phyloP scores from a whole-genome alignment of 2,329 filamentous ascomycete species.

The Dendryphion nanum region DNA sequence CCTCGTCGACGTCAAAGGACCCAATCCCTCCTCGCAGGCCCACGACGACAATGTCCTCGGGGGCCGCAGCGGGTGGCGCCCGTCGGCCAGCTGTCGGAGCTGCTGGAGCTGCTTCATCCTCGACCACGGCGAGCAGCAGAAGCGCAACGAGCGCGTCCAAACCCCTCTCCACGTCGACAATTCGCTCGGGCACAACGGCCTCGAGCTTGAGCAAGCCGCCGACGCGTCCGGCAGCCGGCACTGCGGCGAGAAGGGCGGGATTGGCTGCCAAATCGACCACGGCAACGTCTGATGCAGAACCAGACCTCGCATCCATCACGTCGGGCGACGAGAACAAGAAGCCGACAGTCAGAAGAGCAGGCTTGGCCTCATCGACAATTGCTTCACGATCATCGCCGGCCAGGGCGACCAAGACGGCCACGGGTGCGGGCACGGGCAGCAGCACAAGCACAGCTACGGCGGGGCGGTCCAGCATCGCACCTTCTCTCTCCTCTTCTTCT shows the following conservation, averaged over 20 bases:
- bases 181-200: conserved; percentile 24
- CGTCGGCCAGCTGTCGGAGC: conserved; percentile 20
- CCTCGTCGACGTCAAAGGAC: conserved; percentile 27
- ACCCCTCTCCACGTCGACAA: conserved; percentile 19
- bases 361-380: conserved; percentile 11
- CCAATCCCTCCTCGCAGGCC: conserved; percentile 28
- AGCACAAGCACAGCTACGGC: conserved; percentile 20
- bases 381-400: conserved; percentile 24
- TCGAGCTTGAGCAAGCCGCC: conserved; percentile 37
- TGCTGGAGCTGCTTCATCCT: too few relatives aligned
- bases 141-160: conserved; percentile 26
- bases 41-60: conserved; percentile 10
- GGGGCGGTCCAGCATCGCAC: conserved; percentile 22
- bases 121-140: conserved; percentile 17
- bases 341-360: conserved; percentile 17
- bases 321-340: conserved; percentile 39
- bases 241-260: conserved; percentile 21
- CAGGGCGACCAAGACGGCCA: conserved; percentile 15
- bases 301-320: conserved; percentile 32
- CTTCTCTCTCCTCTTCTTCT: conserved; percentile 8
- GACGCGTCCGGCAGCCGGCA: conserved; percentile 30
- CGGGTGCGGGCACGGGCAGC: too few relatives aligned
- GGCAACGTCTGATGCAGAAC: conserved; percentile 28
- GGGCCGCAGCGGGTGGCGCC: conserved; percentile 14
- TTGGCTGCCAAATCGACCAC: conserved; percentile 19